Evolutionary conservation across 495 filamentous ascomycete species (phyloP).

Genomic region (Ramalina intermedia): DNA sequence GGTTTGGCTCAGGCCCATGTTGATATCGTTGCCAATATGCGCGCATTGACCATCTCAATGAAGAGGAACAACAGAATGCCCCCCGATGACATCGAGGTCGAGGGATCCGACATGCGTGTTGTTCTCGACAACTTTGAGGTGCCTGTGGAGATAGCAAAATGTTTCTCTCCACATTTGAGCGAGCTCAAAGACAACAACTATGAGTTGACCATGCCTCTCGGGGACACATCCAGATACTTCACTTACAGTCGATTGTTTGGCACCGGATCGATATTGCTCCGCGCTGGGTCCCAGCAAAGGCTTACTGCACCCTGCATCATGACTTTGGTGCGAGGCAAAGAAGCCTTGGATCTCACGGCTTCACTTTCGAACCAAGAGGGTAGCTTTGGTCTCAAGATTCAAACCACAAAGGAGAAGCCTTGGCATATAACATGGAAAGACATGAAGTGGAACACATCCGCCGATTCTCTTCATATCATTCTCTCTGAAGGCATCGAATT

Average conservation of each 20-base stretch:
- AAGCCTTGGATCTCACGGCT: slow-evolving; percentile 49
- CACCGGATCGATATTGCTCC: slow-evolving; percentile 53
- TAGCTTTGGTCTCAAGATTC: slow-evolving; percentile 59
- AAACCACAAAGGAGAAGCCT: slow-evolving; percentile 40
- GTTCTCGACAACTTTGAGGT: slow-evolving; percentile 62
- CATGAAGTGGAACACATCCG: slow-evolving; percentile 57
- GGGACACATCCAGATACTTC: slow-evolving; percentile 54
- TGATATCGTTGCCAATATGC: slow-evolving; percentile 44
- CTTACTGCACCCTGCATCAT: slow-evolving; percentile 56
- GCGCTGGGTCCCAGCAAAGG: slow-evolving; percentile 45
- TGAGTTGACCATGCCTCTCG: slow-evolving; percentile 52
- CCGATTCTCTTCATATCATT: slow-evolving; percentile 44
- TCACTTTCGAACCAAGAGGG: slow-evolving; percentile 64
- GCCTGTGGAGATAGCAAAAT: slow-evolving; percentile 47
- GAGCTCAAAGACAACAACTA: slow-evolving; percentile 31
- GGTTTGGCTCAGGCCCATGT: slow-evolving; percentile 40
- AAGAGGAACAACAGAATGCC: slow-evolving; percentile 63
- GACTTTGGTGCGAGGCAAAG: slow-evolving; percentile 54
- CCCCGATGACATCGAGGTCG: slow-evolving; percentile 39
- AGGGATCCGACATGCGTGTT: slow-evolving; percentile 55
- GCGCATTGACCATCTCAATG: slow-evolving; percentile 65
- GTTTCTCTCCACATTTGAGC: slow-evolving; percentile 47
- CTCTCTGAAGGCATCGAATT: slow-evolving; percentile 56
- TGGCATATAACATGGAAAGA: slow-evolving; percentile 64
- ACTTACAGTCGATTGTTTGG: slow-evolving; percentile 62